Conservation (phyloP, 2,329 filamentous ascomycete species). For the Colletotrichum neosansevieriae region DNA sequence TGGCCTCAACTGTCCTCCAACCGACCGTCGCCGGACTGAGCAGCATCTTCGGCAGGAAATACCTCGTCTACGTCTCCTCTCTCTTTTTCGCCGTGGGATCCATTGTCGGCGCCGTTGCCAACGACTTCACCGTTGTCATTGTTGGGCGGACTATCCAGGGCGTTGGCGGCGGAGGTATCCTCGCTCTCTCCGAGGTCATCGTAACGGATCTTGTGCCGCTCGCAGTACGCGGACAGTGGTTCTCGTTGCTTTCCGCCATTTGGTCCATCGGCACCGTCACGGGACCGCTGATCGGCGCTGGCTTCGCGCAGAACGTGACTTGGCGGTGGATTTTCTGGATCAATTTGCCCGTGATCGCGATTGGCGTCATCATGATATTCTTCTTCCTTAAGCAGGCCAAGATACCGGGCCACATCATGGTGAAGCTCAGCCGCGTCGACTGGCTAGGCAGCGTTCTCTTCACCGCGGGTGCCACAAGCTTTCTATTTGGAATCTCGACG, state of each 20-base stretch:
- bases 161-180: slow-evolving; percentile 63
- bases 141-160: slow-evolving; percentile 64
- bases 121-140: slow-evolving; percentile 52
- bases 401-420: slow-evolving; percentile 40
- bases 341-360: slow-evolving; percentile 68
- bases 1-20: slow-evolving; percentile 73
- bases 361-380: slow-evolving; percentile 59
- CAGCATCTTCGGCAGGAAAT: slow-evolving; percentile 51
- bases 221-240: slow-evolving; percentile 55
- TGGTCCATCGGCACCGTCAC: slow-evolving; percentile 68
- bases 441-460: slow-evolving; percentile 74
- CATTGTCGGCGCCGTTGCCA: slow-evolving; percentile 51
- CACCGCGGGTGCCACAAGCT: slow-evolving; percentile 66
- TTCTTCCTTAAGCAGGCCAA: slow-evolving; percentile 58
- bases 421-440: slow-evolving; percentile 63
- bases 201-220: slow-evolving; percentile 60
- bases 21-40: slow-evolving; percentile 57
- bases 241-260: slow-evolving; percentile 54
- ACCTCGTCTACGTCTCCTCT: slow-evolving; percentile 46
- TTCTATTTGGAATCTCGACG: slow-evolving; percentile 73
- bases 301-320: slow-evolving; percentile 61
- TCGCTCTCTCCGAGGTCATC: slow-evolving; percentile 59
- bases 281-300: slow-evolving; percentile 66
- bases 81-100: slow-evolving; percentile 56
- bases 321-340: slow-evolving; percentile 77